Base-by-base conservation (phyloP, 345 rosid species). In the Aquilaria sinensis region DNA sequence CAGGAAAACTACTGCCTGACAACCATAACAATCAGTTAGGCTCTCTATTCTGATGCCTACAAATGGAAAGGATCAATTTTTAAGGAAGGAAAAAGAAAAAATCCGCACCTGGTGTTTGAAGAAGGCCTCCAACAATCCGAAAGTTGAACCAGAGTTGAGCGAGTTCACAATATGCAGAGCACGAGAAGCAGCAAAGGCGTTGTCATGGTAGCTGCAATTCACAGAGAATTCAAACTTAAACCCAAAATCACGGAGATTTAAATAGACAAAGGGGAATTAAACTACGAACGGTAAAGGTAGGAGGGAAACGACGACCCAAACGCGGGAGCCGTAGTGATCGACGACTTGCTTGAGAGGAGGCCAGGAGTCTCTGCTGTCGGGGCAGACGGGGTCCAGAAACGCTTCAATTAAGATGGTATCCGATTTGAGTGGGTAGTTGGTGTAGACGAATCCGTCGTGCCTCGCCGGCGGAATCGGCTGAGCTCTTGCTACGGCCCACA, bases 331-430 rank as follows among this genome's bases (percentile, higher is more conserved):
- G 67, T 93, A 90, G 74, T 75, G 53, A 29, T 73, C 67, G 47
- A 90, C 65, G 47, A 83, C 91, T 70, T 70, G 79, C 66, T 82
- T 88, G 68, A 93, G 84, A 52, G 96, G 80, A 34, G 85, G 81
- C 98, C 98, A 93, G 9, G 92, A 63, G 74, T 88, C 94, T 56
- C 86, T 73, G 78, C 94, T 85, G 57, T 90, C 96, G 30, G 97
- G 83, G 66, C 98, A 93, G 70, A 90, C 85, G 32, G 98, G 98
- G 70, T 93, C 98, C 53, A 76, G 76, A 81, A 81, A 93, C 13
- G 97, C 94, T 55, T 90, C 98, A 74, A 93, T 64, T 46, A 77
- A 14, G 64, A 93, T 72, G 55, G 92, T 47, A 57, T 83, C 81
- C 10, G 78, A 53, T 45, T 72, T 72, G 11, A 71, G 70, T 49